A percentile compares a stretch with the other conserved stretches of the same genome.
These are phyloP conservation scores for Oryza coarctata DNA, from an alignment of 176 grass and related monocot species.

Conservation along the genomic window DNA sequence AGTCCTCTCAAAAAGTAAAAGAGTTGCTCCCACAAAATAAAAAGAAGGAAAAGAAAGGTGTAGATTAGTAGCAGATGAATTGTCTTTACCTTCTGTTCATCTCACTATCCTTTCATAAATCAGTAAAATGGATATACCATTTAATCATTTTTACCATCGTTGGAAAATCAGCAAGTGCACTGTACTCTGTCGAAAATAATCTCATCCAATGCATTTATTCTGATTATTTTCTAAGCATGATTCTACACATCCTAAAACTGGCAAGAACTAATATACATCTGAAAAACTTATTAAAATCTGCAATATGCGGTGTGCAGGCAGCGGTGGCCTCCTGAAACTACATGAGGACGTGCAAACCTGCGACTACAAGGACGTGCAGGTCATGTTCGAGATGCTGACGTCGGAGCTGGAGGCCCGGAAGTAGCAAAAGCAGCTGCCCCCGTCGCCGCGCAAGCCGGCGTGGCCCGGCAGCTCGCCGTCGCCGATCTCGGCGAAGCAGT, in stretches of 20 bases:
- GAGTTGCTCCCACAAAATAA: neutral
- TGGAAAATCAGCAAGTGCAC: neutral
- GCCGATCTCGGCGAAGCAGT: neutral
- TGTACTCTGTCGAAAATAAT: too few species aligned
- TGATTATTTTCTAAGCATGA: neutral
- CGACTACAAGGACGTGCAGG: conserved; percentile 82
- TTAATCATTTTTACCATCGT: neutral
- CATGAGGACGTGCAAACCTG: conserved; percentile 82
- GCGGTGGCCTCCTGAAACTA: conserved; percentile 63
- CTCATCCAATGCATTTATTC: neutral
- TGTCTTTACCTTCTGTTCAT: neutral
- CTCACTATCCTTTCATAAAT: neutral
- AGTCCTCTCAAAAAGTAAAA: neutral
- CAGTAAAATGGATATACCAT: neutral
- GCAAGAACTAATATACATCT: neutral
- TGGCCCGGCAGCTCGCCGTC: conserved; percentile 20
- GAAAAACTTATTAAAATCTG: neutral
- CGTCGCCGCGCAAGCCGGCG: neutral
- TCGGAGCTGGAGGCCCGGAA: conserved; percentile 55
- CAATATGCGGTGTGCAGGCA: conserved; percentile 42
- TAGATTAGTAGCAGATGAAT: neutral
- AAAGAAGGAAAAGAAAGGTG: neutral
- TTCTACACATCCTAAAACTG: neutral
- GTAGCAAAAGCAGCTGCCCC: conserved; percentile 2
- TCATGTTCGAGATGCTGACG: conserved; percentile 89